A percentile compares a stretch with the other conserved stretches of the same genome.
Conservation (phyloP, 2,329 filamentous ascomycete genomes). For the Teratosphaeria destructans region DNA sequence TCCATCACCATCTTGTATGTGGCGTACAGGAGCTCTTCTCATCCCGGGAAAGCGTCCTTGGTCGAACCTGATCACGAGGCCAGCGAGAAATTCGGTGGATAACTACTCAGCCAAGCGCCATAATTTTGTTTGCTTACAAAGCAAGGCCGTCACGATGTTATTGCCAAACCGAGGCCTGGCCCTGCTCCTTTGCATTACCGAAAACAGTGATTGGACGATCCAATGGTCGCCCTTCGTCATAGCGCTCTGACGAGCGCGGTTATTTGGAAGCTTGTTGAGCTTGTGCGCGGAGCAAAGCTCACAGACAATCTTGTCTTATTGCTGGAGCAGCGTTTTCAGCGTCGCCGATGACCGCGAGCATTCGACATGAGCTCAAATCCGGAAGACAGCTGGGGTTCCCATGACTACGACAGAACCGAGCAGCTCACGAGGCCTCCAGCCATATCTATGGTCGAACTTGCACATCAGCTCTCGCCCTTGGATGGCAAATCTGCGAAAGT, state of each 20-base stretch:
- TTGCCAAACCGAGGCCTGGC: too few species aligned
- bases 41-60: neutral
- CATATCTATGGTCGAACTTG: neutral
- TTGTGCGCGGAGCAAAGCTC: too few species aligned
- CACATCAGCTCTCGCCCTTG: neutral
- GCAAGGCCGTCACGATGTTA: neutral
- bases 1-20: neutral
- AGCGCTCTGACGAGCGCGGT: neutral
- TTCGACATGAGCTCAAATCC: neutral
- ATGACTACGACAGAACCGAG: neutral
- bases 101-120: neutral
- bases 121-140: neutral
- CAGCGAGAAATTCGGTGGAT: neutral
- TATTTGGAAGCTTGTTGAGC: neutral
- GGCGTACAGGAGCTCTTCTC: neutral
- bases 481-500: neutral
- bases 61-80: neutral
- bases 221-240: neutral
- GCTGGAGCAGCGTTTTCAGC: neutral
- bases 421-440: neutral
- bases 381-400: neutral
- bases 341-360: neutral
- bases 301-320: neutral
- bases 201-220: neutral
- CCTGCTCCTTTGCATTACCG: neutral